phyloP scores from a whole-genome alignment of 129 eudicot species.

The Logfia minima region DNA sequence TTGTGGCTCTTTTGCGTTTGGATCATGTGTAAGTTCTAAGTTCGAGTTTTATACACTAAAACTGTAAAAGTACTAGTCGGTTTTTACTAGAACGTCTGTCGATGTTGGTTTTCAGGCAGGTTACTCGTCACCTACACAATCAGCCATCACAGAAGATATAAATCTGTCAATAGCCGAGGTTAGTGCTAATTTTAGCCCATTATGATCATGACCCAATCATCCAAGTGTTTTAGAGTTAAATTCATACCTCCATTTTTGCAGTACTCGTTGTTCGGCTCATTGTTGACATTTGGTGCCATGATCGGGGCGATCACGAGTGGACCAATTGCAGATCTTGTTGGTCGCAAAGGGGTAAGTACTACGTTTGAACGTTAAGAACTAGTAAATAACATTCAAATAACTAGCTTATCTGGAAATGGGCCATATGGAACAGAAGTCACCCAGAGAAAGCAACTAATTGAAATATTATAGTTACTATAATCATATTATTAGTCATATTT shows the following conservation, averaged over 20 bases:
- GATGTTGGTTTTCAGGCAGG: constrained; percentile 60
- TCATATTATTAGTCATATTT: neutral
- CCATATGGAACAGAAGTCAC: neutral
- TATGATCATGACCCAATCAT: neutral
- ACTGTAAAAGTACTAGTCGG: neutral
- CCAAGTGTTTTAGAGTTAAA: neutral
- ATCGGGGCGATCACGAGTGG: constrained; percentile 93
- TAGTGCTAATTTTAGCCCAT: constrained; percentile 16
- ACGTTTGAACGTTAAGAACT: neutral
- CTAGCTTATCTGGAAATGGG: neutral
- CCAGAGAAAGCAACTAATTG: too few species aligned
- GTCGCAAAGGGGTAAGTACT: constrained; percentile 86
- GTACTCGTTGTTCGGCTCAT: constrained; percentile 90
- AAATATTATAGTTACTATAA: neutral
- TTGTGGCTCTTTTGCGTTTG: constrained; percentile 90
- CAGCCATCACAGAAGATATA: constrained; percentile 64
- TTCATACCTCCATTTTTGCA: constrained; percentile 23
- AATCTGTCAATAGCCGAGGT: constrained; percentile 71
- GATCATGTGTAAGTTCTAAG: constrained; percentile 71
- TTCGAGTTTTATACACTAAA: neutral
- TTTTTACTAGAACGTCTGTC: neutral
- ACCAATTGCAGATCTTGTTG: constrained; percentile 67
- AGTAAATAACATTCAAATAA: neutral
- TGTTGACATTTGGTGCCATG: constrained; percentile 93
- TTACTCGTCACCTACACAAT: constrained; percentile 84